Evolutionary conservation across 2,329 filamentous ascomycete genomes (phyloP), one percentile per base, ranked within the genome.

Genomic region (Claviceps pazoutovae): DNA sequence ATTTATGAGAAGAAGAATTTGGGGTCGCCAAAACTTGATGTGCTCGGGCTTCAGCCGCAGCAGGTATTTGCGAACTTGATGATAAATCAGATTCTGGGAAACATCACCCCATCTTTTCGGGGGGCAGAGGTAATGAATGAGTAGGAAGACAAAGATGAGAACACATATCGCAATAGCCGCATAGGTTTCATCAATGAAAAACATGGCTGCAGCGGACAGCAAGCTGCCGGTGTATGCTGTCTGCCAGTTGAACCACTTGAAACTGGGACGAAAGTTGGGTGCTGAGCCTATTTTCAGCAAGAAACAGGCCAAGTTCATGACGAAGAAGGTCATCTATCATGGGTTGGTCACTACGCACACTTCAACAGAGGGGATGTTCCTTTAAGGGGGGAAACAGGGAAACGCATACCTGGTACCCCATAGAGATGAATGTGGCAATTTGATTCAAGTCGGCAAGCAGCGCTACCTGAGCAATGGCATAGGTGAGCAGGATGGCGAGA

Each of bases 51-150:
- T 83, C 34, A 95, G 71, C n/a, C 88, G 80, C 34, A 95, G 71
- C 34, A 95, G 69, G 61, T 95, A 94, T 60, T 95, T 95, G 54
- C 88, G 79, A 14, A 94, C 88, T 69, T 95, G 88, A 55, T 80
- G 57, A 61, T 94, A 95, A 50, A 95, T 94, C 55, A 95, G 70
- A 60, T 87, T 90, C 60, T 95, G 88, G 8, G 86, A 90, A 17
- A 95, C 88, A 64, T 94, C 88, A 1, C 88, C 88, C 88, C 88
- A 95, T 38, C 84, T 80, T 62, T 94, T 95, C 0, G 88, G 88
- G 1, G 87, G 86, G 36, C 84, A 85, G 0, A 84, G 82, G 58
- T 91, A 95, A 61, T 95, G 88, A 30, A 95, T 93, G 37, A 94
- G 68, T 16, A 90, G 67, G 63, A 95, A 95, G 2, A 95, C 72